Base-by-base conservation (phyloP, 108 stramenopile species). In the Fragilaria crotonensis region DNA sequence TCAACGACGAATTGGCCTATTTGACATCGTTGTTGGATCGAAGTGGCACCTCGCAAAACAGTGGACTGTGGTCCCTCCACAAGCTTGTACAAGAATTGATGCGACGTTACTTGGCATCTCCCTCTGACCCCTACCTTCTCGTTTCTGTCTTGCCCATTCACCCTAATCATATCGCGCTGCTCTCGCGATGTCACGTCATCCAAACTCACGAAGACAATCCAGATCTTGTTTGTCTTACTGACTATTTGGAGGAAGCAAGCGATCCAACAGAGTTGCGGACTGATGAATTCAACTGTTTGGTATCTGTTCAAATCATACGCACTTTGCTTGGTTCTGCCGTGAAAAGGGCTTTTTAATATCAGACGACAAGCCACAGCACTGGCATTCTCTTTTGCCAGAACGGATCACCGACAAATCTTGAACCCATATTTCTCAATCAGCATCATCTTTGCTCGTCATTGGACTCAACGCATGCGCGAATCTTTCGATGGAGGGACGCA, bases 41-140 rank as follows among this genome's bases (percentile, higher is more conserved):
- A 9, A 41, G 7, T 11, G 36, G 36, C 14, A 21, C 7, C 5
- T 18, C 7, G 5, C 49, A 9, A 5, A 50, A 50, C 20, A 19
- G 7, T 50, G 17, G 20, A 25, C 22, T 19, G 5, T 50, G 49
- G 49, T 19, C 49, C 7, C 7, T 50, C 17, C 7, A 50, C 5
- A 19, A 25, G 20, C 20, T 50, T 21, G 20, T 21, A n/a, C 49
- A 23, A 7, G 49, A 50, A 50, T 19, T 50, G 9, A 19, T 50
- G 7, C n/a, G 20, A 5, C 9, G 7, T 18, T 50, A 23, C 20
- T 7, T 50, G 7, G 7, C 5, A n/a, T 50, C 49, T 19, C 49
- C 49, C 23, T 7, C 49, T 7, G 49, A 50, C 20, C 49, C 49
- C 7, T 50, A 50, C 20, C 49, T 50, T 50, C 20, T 19, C 17